phyloP scores from a whole-genome alignment of 139 green algal genomes.

The Edaphochlamys debaryana region DNA sequence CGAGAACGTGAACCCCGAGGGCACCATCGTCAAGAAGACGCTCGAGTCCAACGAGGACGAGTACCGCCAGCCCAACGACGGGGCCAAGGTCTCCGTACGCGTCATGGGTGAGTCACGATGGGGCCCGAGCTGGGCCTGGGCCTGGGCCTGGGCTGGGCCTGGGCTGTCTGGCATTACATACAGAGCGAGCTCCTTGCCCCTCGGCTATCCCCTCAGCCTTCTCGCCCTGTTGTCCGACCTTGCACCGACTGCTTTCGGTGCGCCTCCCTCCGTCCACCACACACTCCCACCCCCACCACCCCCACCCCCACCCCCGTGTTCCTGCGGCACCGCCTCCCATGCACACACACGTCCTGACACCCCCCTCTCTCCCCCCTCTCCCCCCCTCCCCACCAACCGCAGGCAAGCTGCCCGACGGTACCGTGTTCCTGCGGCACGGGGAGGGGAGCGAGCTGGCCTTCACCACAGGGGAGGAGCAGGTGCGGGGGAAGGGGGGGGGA shows the following conservation, averaged over 20 bases:
- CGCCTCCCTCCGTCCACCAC: no score
- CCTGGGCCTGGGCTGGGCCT: not conserved
- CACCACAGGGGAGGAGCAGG: slow-evolving; percentile 54
- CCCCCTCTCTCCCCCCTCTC: no score
- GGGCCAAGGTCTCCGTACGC: slow-evolving; percentile 65
- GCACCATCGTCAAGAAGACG: slow-evolving; percentile 84
- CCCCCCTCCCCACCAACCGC: not conserved
- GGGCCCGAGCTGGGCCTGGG: no score
- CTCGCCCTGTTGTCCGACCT: no score
- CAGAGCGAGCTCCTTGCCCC: no score
- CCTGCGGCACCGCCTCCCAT: slow-evolving; percentile 57
- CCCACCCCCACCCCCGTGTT: no score
- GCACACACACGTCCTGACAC: no score
- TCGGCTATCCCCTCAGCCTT: no score
- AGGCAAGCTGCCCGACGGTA: slow-evolving; percentile 63
- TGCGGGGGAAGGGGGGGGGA: not conserved
- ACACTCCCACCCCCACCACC: no score
- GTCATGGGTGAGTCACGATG: slow-evolving; percentile 24
- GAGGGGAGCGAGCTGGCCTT: slow-evolving; percentile 73
- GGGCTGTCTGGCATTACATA: no score
- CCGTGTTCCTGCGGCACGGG: slow-evolving; percentile 69
- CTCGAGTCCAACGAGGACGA: slow-evolving; percentile 60
- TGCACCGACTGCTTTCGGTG: no score
- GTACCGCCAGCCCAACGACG: slow-evolving; percentile 83
- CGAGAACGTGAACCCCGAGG: slow-evolving; percentile 53